Conservation (phyloP, 2,329 filamentous ascomycete genomes). For the Phyllosticta capitalensis region DNA sequence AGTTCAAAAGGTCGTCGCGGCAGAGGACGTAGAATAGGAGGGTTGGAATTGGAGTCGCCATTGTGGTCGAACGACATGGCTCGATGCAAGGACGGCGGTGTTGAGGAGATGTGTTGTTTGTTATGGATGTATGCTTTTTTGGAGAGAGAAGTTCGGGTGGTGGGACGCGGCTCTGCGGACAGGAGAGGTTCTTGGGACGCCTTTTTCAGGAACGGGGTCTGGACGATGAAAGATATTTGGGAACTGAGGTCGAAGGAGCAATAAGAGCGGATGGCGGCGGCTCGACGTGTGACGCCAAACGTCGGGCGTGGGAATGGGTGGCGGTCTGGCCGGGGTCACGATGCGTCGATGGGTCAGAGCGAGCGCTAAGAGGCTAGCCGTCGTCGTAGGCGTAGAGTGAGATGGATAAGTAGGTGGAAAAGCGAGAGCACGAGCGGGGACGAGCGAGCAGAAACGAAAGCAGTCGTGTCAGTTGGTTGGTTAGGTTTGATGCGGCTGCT, state of each 20-base stretch:
- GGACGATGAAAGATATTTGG: background rate
- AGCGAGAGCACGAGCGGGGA: no score
- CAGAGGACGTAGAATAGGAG: slow-evolving; percentile 28
- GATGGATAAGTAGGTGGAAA: background rate
- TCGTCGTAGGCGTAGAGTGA: background rate
- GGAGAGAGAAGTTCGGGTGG: background rate
- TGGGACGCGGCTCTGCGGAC: background rate
- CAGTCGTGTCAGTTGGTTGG: background rate
- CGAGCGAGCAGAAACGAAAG: background rate
- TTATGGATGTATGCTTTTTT: background rate
- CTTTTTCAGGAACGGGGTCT: background rate
- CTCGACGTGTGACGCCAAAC: background rate
- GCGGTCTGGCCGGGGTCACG: background rate
- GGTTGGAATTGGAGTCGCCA: background rate
- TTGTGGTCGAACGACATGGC: slow-evolving; percentile 5
- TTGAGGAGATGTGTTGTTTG: no score
- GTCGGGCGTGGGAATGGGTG: background rate
- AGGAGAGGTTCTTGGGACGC: background rate
- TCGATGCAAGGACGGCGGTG: background rate
- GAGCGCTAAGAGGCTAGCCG: background rate
- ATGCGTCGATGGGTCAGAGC: background rate
- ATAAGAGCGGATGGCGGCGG: background rate
- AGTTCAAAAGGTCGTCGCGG: slow-evolving; percentile 27
- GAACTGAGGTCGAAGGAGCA: background rate
- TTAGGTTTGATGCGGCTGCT: background rate